Percentiles rank a stretch among this genome's conserved stretches.
These are phyloP conservation scores for Lactifluus pinguis DNA, from an alignment of 768 basidiomycete genomes.

Conservation along the genomic window DNA sequence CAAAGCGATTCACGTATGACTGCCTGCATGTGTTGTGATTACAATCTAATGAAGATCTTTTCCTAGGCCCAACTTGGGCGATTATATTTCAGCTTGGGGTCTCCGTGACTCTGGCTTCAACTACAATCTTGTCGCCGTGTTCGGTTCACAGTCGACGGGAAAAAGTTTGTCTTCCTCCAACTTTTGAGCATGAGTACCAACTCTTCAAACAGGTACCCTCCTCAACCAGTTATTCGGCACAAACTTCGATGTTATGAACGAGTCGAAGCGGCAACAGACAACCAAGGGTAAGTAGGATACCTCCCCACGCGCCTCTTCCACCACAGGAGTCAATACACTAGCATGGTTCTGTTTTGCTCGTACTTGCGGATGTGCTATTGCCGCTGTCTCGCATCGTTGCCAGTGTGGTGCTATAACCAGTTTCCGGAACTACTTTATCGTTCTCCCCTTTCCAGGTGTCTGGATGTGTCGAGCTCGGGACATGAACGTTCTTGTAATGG, in stretches of 20 bases:
- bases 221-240: constrained; percentile 94
- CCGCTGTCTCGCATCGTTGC: no score
- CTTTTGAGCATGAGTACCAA: background rate
- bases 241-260: constrained; percentile 99
- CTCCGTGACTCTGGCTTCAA: constrained; percentile 85
- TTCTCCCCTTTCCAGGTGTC: constrained; percentile 39
- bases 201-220: constrained; percentile 62
- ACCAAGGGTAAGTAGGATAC: constrained; percentile 66
- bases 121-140: constrained; percentile 93
- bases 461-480: constrained; percentile 43
- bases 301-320: no score
- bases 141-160: constrained; percentile 93
- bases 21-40: background rate
- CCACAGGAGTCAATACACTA: no score
- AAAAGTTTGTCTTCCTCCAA: constrained; percentile 54
- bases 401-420: background rate
- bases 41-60: background rate
- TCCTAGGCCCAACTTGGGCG: constrained; percentile 50
- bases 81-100: constrained; percentile 80
- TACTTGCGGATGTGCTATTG: background rate
- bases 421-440: no score
- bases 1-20: constrained; percentile 89
- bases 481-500: constrained; percentile 94
- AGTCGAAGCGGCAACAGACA: constrained; percentile 86
- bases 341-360: no score